Base-by-base conservation (phyloP, 192 early-diverging fungal genomes). In the Diversispora epigaea region DNA sequence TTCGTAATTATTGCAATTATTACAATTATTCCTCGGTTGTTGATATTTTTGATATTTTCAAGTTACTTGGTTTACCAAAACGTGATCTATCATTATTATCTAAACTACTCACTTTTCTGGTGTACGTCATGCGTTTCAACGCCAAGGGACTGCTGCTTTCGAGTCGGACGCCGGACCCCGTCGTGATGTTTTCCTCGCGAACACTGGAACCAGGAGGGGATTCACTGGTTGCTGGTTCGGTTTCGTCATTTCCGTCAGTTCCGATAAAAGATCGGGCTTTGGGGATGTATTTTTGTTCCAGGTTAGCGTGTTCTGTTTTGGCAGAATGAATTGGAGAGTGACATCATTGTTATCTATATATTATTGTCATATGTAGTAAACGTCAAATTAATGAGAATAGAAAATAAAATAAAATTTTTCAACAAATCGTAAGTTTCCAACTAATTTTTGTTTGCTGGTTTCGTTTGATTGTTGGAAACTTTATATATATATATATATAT, bases 311-410 rank as follows among this genome's bases (percentile, higher is more conserved):
- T 75, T 75, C 73, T 75, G 73, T 75, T 60, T 21, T 75, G 73
- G 73, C 73, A 75, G 73, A 75, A 75, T 75, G 73, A 75, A 75
- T 75, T 75, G 73, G 73, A 75, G 73, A 75, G 73, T 75, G 73
- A 65, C 73, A 75, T 75, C 73, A 75, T 61, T 75, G 73, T 75
- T 75, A 75, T 75, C 73, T 75, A 75, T 75, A 75, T 49, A 55
- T 70, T 54, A 21, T 67, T 14, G 50, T 70, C 68, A 49, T 63
- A 64, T 64, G 10, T 49, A 67, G 45, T 67, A 67, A 55, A 60
- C 54, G n/a, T 46, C 41, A 56, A 60, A 43, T 45, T 52, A 65
- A 74, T 65, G 43, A 65, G 54, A 32, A 54, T 32, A 75, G 22
- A 65, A 52, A 75, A 73, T 39, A 41, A 43, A 55, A 75, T 39